Evolutionary conservation across 2,329 filamentous ascomycete genomes (phyloP), one percentile per base, ranked within the genome.

Genomic region (Venturia effusa): DNA sequence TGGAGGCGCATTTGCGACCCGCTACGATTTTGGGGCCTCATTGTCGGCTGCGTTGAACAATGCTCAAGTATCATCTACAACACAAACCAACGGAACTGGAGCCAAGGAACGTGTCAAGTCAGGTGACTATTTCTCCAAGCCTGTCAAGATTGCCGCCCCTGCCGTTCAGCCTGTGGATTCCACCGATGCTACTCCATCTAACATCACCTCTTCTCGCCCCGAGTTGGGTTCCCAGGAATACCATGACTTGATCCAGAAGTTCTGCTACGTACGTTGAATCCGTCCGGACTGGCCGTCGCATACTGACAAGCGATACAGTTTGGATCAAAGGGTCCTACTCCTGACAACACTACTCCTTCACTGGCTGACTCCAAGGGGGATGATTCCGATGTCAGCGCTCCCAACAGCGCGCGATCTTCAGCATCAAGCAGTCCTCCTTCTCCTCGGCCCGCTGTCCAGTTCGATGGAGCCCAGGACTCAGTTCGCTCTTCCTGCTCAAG

Each of bases 171-270:
- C 75, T 72, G 76, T 73, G 43, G 70, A 71, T 67, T 57, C 51
- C 27, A 17, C 51, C n/a, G 74, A 68, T 68, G 74, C 37, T 59
- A 77, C 81, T 63, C 84, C 76, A 72, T 83, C 77, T 79, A 83
- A 72, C 74, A 81, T 80, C 69, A 78, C 82, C 17, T 79, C 81
- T 45, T 79, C 82, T 45, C 85, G 88, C 71, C 86, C 87, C 55
- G 81, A 84, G 71, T 87, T 96, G 68, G 85, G 92, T 66, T 95
- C 92, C 68, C 87, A 90, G 66, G 92, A 93, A 66, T 97, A 99
- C 75, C 90, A 95, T 78, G 94, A 99, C 78, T 84, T 99, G 68
- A 89, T 99, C 76, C 92, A 96, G 81, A 97, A 96, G 81, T 99
- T 96, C 83, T 99, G 94, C 83, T 99, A 97, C 85, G 93, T 97